These are phyloP conservation scores for Gentiana macrophylla DNA, from an alignment of 257 asterid genomes.

Conservation along the genomic window DNA sequence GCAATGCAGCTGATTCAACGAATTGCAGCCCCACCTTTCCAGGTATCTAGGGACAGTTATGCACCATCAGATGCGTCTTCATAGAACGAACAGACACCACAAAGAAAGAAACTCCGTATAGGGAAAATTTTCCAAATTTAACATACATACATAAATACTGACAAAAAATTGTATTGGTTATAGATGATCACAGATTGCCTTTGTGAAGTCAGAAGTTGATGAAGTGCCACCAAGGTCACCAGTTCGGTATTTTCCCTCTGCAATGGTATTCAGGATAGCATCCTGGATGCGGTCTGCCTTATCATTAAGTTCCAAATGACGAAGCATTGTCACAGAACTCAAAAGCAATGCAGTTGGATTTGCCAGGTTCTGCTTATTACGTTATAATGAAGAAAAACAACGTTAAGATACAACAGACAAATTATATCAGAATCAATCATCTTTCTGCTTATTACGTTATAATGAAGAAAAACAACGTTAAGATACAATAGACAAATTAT, in stretches of 20 bases:
- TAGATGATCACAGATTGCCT: conserved; percentile 73
- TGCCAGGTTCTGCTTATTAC: conserved; percentile 62
- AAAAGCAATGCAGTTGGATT: conserved; percentile 94
- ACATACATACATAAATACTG: neutral
- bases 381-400: conserved; percentile 1
- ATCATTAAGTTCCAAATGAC: conserved; percentile 65
- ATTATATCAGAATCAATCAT: neutral
- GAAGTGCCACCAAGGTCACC: conserved; percentile 93
- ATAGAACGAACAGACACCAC: conserved; percentile 20
- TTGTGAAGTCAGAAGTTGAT: conserved; percentile 68
- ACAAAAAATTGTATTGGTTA: conserved; percentile 13
- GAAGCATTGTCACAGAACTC: conserved; percentile 74
- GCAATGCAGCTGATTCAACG: neutral
- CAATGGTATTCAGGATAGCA: conserved; percentile 71
- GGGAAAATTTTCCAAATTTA: conserved; percentile 10
- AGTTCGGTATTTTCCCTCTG: conserved; percentile 86
- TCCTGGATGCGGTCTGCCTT: conserved; percentile 76
- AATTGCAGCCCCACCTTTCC: neutral
- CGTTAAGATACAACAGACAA: neutral
- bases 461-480: neutral
- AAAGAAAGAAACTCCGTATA: conserved; percentile 10
- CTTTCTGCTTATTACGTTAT: neutral
- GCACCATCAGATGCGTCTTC: conserved; percentile 5
- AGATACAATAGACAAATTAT: neutral
- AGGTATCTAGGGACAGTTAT: conserved; percentile 6